Percentiles rank a stretch among this genome's conserved stretches.
These are phyloP conservation scores for Tylopilus plumbeoviolaceoides DNA, from an alignment of 768 basidiomycete species.

Conservation along the genomic window DNA sequence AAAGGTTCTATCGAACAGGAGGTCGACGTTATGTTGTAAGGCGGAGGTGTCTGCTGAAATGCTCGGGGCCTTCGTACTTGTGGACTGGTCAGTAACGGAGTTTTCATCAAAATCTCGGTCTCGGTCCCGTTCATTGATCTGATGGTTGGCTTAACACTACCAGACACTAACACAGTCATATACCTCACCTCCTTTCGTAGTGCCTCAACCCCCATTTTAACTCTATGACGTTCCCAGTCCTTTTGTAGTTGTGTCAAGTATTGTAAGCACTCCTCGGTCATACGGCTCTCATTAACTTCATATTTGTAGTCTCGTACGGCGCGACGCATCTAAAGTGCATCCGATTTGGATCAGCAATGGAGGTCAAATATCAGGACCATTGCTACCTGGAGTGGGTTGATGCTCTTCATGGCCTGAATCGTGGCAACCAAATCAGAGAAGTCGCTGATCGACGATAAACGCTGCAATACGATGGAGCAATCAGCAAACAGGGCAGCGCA, in stretches of 20 bases:
- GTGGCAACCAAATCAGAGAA: constrained; percentile 87
- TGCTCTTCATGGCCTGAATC: constrained; percentile 77
- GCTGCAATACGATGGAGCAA: constrained; percentile 38
- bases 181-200: constrained; percentile 70
- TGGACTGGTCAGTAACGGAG: constrained; percentile 39
- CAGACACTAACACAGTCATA: background rate
- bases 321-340: constrained; percentile 67
- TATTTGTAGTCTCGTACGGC: constrained; percentile 92
- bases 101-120: constrained; percentile 37
- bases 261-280: constrained; percentile 94
- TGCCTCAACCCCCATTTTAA: constrained; percentile 82
- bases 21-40: constrained; percentile 63
- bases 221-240: constrained; percentile 93
- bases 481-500: constrained; percentile 2
- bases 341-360: background rate
- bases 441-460: constrained; percentile 80
- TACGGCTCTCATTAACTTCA: constrained; percentile 86
- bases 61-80: constrained; percentile 28
- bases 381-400: constrained; percentile 88
- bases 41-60: constrained; percentile 33
- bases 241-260: constrained; percentile 94
- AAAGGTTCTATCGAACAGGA: constrained; percentile 67
- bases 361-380: background rate
- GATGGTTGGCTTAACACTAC: constrained; percentile 3
- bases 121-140: constrained; percentile 69